These are phyloP conservation scores for Haemoproteus tartakovskyi DNA, from an alignment of 169 alveolate species.

Conservation along the genomic window DNA sequence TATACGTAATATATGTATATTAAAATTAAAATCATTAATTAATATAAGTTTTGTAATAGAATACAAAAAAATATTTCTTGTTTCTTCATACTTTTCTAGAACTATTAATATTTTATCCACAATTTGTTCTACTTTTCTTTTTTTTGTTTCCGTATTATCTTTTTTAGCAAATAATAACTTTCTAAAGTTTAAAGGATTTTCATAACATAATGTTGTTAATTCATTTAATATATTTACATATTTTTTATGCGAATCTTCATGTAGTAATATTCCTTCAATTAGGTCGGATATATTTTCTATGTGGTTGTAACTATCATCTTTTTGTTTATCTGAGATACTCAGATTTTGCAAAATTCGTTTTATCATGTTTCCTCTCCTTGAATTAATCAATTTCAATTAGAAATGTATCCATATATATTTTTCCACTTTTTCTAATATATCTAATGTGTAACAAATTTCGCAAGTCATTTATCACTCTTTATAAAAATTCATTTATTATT, in stretches of 20 bases:
- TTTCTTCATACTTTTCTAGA: constrained; percentile 58
- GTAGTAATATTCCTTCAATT: constrained; percentile 46
- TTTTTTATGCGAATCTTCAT: constrained; percentile 41
- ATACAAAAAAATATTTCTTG: constrained; percentile 45
- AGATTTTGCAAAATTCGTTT: constrained; percentile 50
- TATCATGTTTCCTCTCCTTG: constrained; percentile 7
- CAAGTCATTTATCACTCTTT: neutral
- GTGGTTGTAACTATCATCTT: constrained; percentile 52
- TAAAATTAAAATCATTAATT: constrained; percentile 30
- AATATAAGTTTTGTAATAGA: constrained; percentile 37
- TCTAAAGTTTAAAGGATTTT: constrained; percentile 36
- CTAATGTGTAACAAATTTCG: no score
- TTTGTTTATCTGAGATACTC: constrained; percentile 28
- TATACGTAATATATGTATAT: constrained; percentile 15
- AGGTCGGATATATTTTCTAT: constrained; percentile 27
- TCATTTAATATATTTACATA: constrained; percentile 52
- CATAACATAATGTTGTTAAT: constrained; percentile 61
- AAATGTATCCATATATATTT: neutral
- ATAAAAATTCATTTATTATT: no score
- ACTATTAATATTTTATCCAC: constrained; percentile 46
- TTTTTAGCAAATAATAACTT: constrained; percentile 29
- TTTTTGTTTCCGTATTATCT: neutral
- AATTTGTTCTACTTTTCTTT: constrained; percentile 17
- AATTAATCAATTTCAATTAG: no score
- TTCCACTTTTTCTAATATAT: neutral